phyloP scores from a whole-genome alignment of 2,329 filamentous ascomycete genomes.

The Arthroderma sp. region DNA sequence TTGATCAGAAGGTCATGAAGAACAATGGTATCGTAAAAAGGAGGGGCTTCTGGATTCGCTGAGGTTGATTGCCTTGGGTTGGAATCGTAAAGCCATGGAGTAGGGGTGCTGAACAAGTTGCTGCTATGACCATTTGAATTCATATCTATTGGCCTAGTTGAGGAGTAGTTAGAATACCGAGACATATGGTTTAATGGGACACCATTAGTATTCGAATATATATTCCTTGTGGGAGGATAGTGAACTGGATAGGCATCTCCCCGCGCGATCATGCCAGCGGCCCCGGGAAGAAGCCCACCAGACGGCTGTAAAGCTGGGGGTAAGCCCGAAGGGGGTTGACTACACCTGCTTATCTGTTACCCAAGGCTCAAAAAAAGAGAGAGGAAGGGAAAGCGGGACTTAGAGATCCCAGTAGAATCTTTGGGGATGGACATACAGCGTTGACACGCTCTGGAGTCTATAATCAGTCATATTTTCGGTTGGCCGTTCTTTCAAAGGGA shows the following conservation, averaged over 20 bases:
- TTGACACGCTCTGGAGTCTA: conserved; percentile 22
- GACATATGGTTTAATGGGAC: conserved; percentile 21
- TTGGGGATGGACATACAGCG: conserved; percentile 24
- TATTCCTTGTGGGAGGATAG: conserved; percentile 8
- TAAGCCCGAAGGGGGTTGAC: conserved; percentile 36
- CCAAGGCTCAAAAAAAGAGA: neutral
- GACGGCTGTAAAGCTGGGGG: conserved; percentile 25
- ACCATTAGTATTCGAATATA: conserved; percentile 18
- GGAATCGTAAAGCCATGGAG: conserved; percentile 11
- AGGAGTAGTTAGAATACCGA: conserved; percentile 22
- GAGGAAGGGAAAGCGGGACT: neutral
- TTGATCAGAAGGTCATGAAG: conserved; percentile 24
- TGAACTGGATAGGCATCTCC: conserved; percentile 21
- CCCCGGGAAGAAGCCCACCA: conserved; percentile 16
- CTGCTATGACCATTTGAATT: conserved; percentile 19
- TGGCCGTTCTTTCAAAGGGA: conserved; percentile 7
- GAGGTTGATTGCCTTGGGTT: conserved; percentile 18
- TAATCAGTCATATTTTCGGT: conserved; percentile 28
- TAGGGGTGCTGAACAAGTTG: conserved; percentile 18
- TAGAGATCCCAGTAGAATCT: neutral
- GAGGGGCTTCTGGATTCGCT: conserved; percentile 27
- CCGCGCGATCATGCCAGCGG: conserved; percentile 25
- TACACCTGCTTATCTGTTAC: conserved; percentile 17
- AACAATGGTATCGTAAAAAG: conserved; percentile 28
- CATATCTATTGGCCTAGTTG: conserved; percentile 21